Base-by-base conservation (phyloP, 495 filamentous ascomycete species). In the Penicillium alfredii region DNA sequence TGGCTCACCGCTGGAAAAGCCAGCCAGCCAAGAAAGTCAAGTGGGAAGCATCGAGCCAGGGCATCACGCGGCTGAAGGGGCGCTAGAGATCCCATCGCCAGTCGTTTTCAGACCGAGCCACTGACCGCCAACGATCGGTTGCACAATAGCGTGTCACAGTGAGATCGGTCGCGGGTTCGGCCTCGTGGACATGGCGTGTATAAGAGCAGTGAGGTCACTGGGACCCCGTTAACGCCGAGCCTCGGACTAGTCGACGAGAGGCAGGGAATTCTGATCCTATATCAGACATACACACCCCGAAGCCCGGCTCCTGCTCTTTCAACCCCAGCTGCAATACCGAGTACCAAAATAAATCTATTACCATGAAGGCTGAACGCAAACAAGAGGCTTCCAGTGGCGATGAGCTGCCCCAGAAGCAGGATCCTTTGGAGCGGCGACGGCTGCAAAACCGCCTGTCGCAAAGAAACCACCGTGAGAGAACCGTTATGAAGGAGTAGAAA, bases 361-460 rank as follows among this genome's bases (percentile, higher is more conserved):
- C 6, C 3, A 56, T 54, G 53, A 40, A 28, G 38, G 19, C 27
- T 7, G 47, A 47, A 19, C 23, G 30, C 14, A 16, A 28, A 0
- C 6, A 40, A 6, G 27, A 42, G 23, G 33, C 42, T 12, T 40
- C 37, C 1, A 30, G 29, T 1, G 30, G 36, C 9, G 45, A 47
- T 4, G 45, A 42, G 10, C 33, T 41, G 1, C 16, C 42, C 14
- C 39, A 41, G 15, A 49, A 47, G 2, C 52, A 58, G 27, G 54
- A 60, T 35, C 51, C 51, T 3, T 20, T 58, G 3, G 56, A 63
- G 27, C 44, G 56, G 40, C 33, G 61, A 29, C 43, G 61, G 18
- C 35, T 62, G 7, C 61, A 64, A 21, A 64, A 64, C 18, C 52
- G 61, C 0, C 54, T 64, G 1, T 63, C 61, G 0, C 61, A 65